Evolutionary conservation across 2,329 filamentous ascomycete genomes (phyloP).

Genomic region (Simplicillium sp.): DNA sequence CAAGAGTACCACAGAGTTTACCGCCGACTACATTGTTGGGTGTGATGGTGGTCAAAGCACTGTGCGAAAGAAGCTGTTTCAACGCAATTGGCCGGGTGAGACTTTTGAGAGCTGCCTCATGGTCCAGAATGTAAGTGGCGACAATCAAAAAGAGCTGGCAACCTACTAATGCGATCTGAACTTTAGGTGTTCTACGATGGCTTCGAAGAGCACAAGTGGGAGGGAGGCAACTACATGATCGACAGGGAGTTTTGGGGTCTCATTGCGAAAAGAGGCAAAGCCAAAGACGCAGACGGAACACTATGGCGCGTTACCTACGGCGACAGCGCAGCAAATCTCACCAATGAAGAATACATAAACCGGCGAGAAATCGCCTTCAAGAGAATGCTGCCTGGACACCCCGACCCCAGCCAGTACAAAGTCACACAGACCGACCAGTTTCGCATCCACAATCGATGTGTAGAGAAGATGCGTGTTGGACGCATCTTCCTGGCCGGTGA

Average conservation of each 20-base stretch:
- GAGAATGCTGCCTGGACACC: slow-evolving; percentile 1
- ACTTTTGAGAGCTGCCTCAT: background rate
- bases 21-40: background rate
- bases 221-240: slow-evolving; percentile 40
- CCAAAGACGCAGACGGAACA: slow-evolving; percentile 17
- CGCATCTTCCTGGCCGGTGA: background rate
- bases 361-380: slow-evolving; percentile 2
- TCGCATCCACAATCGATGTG: slow-evolving; percentile 1
- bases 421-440: background rate
- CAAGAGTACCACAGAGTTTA: background rate
- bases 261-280: slow-evolving; percentile 37
- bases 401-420: background rate
- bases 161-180: too few relatives aligned
- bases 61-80: background rate
- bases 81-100: background rate
- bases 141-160: background rate
- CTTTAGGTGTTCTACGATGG: slow-evolving; percentile 30
- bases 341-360: slow-evolving; percentile 21
- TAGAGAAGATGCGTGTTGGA: background rate
- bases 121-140: background rate
- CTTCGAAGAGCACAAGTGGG: slow-evolving; percentile 30
- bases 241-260: slow-evolving; percentile 43
- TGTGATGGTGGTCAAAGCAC: background rate
- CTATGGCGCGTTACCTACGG: slow-evolving; percentile 44
- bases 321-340: slow-evolving; percentile 32